phyloP scores from a whole-genome alignment of 148 eudicot species.

The Camellia japonica region DNA sequence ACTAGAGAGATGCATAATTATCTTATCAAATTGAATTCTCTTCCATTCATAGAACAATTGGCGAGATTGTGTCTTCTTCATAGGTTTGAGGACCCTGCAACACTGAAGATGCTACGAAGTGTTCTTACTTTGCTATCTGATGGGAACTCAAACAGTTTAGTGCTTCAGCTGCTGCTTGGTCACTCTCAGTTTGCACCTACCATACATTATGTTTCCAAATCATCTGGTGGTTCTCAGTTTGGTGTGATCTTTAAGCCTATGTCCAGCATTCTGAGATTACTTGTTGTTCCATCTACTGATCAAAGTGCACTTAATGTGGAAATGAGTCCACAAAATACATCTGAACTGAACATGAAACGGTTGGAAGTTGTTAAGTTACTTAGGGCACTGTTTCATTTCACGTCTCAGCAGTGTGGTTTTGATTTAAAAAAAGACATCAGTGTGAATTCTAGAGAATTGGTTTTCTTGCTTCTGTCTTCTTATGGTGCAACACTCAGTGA shows the following conservation, averaged over 20 bases:
- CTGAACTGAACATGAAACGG: slow-evolving; percentile 31
- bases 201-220: slow-evolving; percentile 30
- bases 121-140: slow-evolving; percentile 47
- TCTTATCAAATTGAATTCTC: slow-evolving; percentile 48
- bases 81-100: slow-evolving; percentile 74
- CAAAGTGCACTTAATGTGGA: slow-evolving; percentile 9
- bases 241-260: slow-evolving; percentile 72
- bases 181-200: slow-evolving; percentile 75
- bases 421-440: slow-evolving; percentile 47
- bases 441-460: slow-evolving; percentile 59
- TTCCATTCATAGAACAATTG: slow-evolving; percentile 60
- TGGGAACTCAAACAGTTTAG: slow-evolving; percentile 42
- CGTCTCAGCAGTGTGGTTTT: slow-evolving; percentile 34
- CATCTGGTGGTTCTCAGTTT: slow-evolving; percentile 38
- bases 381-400: slow-evolving; percentile 47
- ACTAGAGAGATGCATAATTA: slow-evolving; percentile 39
- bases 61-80: slow-evolving; percentile 54
- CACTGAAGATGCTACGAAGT: slow-evolving; percentile 52
- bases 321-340: slow-evolving; percentile 20
- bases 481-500: slow-evolving; percentile 85
- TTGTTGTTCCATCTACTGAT: slow-evolving; percentile 26
- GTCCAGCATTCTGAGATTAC: slow-evolving; percentile 68
- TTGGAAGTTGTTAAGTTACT: slow-evolving; percentile 81
- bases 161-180: slow-evolving; percentile 74
- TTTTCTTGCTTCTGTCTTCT: slow-evolving; percentile 64